Evolutionary conservation across 805 yeast genomes (phyloP), one percentile per base, ranked within the genome.

Genomic region (Candida manassasensis): DNA sequence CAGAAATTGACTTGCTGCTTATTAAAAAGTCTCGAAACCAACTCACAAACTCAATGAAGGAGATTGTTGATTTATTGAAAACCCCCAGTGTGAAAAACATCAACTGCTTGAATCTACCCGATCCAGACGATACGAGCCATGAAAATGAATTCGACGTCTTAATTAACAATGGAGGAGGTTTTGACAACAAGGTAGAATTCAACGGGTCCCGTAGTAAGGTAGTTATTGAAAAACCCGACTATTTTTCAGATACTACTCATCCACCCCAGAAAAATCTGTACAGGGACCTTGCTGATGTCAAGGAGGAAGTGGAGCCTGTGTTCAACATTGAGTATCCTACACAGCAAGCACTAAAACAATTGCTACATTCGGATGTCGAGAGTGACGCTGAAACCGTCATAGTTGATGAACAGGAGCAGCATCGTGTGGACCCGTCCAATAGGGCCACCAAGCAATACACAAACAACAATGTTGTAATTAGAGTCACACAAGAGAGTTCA

Each of bases 1-100:
- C 69, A 2, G 61, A 59, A 13, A 48, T 62, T 12, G 67, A 63
- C 42, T 49, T 63, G 19, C 49, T 39, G 41, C 43, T 53, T 6
- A 55, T 63, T 27, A 59, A 58, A 36, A 50, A 55, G 27, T 52
- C 65, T 8, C 46, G 66, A 21, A 47, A 48, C 24, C 66, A 59
- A 36, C 47, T 63, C 22, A 53, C 61, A 5, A 53, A 53, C 28
- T 55, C 65, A 8, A 63, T 63, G 63, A 53, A 52, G 30, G 67
- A 63, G 35, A 56, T 63, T 8, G 49, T 60, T 6, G 50, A 53
- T 33, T 44, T 63, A 29, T 48, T 63, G 27, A 55, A 55, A 37
- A 53, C 57, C 4, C 67, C 67, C 3, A 34, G 27, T 30, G 48
- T 8, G 46, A 44, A 16, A 40, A 37, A 36, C 21, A 32, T 42